Percentiles rank a stretch among this genome's conserved stretches.
Evolutionary conservation across 2,329 filamentous ascomycete species (phyloP).

Genomic region (Alternaria novae-zelandiae): DNA sequence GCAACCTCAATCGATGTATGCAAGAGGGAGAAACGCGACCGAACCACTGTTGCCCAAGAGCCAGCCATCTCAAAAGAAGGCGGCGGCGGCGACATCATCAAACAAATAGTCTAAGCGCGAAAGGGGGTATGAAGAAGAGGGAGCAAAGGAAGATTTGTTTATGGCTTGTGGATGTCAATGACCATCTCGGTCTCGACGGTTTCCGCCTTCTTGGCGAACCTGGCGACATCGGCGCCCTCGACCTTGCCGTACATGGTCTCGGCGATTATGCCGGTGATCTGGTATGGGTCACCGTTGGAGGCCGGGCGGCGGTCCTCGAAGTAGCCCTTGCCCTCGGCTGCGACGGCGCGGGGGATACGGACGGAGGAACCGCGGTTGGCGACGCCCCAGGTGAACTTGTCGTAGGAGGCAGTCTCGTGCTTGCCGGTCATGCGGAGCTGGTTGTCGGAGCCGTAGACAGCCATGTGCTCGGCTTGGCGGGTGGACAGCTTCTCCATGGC

Average conservation of each 20-base stretch:
- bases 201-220: slow-evolving; percentile 46
- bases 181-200: slow-evolving; percentile 45
- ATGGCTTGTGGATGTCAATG: slow-evolving; percentile 36
- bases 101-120: slow-evolving; percentile 1
- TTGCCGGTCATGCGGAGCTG: slow-evolving; percentile 89
- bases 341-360: slow-evolving; percentile 85
- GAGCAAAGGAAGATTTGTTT: slow-evolving; percentile 10
- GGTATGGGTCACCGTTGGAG: slow-evolving; percentile 87
- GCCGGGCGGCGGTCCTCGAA: slow-evolving; percentile 76
- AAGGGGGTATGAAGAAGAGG: slow-evolving; percentile 20
- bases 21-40: background rate
- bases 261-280: slow-evolving; percentile 81
- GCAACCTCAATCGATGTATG: background rate
- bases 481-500: slow-evolving; percentile 66
- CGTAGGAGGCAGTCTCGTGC: slow-evolving; percentile 93
- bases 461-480: slow-evolving; percentile 68
- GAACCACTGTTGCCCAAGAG: background rate
- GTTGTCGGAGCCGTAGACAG: slow-evolving; percentile 95
- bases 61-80: background rate
- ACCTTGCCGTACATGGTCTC: slow-evolving; percentile 66
- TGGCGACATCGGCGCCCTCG: slow-evolving; percentile 56
- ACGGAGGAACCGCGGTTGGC: slow-evolving; percentile 96
- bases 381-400: slow-evolving; percentile 91
- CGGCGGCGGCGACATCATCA: background rate
- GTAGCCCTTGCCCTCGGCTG: slow-evolving; percentile 90